These are phyloP conservation scores for Lactarius psammicola DNA, from an alignment of 768 basidiomycete genomes.

Conservation along the genomic window DNA sequence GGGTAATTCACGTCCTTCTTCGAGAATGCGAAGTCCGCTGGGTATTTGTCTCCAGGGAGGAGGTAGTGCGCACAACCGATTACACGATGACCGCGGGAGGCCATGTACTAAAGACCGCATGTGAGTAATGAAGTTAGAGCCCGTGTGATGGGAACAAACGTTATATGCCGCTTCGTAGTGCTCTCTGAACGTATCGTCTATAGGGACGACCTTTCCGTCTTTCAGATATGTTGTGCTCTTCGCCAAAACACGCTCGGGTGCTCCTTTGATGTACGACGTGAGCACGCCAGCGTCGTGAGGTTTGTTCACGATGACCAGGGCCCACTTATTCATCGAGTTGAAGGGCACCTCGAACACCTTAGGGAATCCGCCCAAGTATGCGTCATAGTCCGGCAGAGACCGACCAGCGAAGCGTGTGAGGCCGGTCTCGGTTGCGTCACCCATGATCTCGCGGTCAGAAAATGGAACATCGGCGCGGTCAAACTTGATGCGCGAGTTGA, in stretches of 20 bases:
- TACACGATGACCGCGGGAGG: slow-evolving; percentile 70
- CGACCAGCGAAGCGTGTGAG: slow-evolving; percentile 65
- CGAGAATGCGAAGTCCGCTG: slow-evolving; percentile 49
- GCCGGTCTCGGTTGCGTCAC: slow-evolving; percentile 77
- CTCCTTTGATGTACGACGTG: slow-evolving; percentile 63
- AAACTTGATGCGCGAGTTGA: slow-evolving; percentile 71
- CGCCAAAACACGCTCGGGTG: slow-evolving; percentile 64
- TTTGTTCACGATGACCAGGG: slow-evolving; percentile 63
- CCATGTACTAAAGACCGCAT: slow-evolving; percentile 57
- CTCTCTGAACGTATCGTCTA: slow-evolving; percentile 54
- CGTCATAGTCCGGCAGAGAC: slow-evolving; percentile 53
- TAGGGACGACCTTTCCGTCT: slow-evolving; percentile 47
- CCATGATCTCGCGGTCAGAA: slow-evolving; percentile 58
- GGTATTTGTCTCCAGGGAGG: slow-evolving; percentile 50
- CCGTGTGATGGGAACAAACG: slow-evolving; percentile 37
- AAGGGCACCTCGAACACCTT: slow-evolving; percentile 76
- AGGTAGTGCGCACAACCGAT: slow-evolving; percentile 68
- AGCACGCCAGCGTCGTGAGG: slow-evolving; percentile 48
- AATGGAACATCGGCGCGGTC: slow-evolving; percentile 63
- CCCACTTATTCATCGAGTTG: slow-evolving; percentile 75
- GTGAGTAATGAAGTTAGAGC: neutral
- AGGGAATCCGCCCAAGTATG: slow-evolving; percentile 46
- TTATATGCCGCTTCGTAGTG: slow-evolving; percentile 62
- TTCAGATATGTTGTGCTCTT: slow-evolving; percentile 62
- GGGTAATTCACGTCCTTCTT: slow-evolving; percentile 56